Conservation (phyloP, 768 basidiomycete genomes). For the Mycena metata region DNA sequence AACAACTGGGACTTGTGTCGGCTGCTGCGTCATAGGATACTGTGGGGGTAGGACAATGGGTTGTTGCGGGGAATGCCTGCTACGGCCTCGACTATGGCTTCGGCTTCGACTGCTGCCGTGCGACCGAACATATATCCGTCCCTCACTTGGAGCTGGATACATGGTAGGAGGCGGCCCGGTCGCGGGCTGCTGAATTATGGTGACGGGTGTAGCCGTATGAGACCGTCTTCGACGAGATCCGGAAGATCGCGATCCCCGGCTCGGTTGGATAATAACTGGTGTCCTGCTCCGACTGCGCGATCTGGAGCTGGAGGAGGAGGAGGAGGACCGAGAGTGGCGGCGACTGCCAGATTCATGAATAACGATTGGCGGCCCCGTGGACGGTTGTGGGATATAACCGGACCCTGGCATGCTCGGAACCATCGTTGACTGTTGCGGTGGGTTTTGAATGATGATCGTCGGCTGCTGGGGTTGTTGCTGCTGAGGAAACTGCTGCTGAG, state of each 20-base stretch:
- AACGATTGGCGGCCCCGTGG: constrained; percentile 2
- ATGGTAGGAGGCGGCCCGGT: neutral
- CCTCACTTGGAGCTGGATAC: neutral
- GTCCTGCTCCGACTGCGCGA: neutral
- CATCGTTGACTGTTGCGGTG: constrained; percentile 8
- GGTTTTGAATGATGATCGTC: constrained; percentile 31
- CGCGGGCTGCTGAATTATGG: constrained; percentile 16
- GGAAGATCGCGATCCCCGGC: constrained; percentile 30
- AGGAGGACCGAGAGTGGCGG: constrained; percentile 25
- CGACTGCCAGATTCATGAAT: constrained; percentile 23
- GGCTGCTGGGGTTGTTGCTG: constrained; percentile 25
- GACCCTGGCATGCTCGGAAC: neutral
- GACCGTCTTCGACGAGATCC: constrained; percentile 19
- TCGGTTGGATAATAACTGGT: constrained; percentile 21
- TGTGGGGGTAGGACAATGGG: constrained; percentile 22
- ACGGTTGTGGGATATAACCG: constrained; percentile 18
- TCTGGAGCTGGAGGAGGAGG: constrained; percentile 22
- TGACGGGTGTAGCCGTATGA: constrained; percentile 14
- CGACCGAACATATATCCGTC: constrained; percentile 11
- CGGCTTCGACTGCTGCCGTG: constrained; percentile 23
- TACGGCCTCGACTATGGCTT: constrained; percentile 15
- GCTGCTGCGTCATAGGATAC: neutral
- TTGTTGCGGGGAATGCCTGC: constrained; percentile 5
- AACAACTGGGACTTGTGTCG: constrained; percentile 14
- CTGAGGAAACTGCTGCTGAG: neutral